Evolutionary conservation across 2,329 filamentous ascomycete genomes (phyloP).

Genomic region (Penicillium paneum): DNA sequence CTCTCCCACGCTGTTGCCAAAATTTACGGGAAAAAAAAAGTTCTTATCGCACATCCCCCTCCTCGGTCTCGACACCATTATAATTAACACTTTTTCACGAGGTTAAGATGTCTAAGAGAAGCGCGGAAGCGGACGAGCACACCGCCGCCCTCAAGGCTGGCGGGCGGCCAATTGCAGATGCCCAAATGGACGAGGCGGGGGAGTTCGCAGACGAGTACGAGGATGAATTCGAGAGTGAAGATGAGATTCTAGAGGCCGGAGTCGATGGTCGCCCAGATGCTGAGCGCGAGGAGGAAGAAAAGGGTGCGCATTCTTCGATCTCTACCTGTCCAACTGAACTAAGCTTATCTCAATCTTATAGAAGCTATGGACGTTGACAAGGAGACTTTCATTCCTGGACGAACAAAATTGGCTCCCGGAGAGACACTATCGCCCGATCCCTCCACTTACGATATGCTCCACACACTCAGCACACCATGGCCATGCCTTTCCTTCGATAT

Average conservation of each 20-base stretch:
- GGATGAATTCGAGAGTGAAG: slow-evolving; percentile 90
- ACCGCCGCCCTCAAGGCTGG: slow-evolving; percentile 60
- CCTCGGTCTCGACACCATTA: slow-evolving; percentile 13
- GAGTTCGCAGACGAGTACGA: slow-evolving; percentile 80
- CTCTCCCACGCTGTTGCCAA: slow-evolving; percentile 18
- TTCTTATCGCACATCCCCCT: slow-evolving; percentile 24
- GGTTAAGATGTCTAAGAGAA: slow-evolving; percentile 58
- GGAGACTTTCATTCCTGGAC: slow-evolving; percentile 91
- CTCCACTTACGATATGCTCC: slow-evolving; percentile 96
- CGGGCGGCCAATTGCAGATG: slow-evolving; percentile 53
- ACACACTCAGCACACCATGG: slow-evolving; percentile 91
- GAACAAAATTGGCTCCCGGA: slow-evolving; percentile 84
- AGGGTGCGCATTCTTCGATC: slow-evolving; percentile 49
- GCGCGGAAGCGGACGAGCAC: slow-evolving; percentile 53
- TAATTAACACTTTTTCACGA: not conserved
- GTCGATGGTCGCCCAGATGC: slow-evolving; percentile 90
- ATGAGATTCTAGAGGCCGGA: slow-evolving; percentile 91
- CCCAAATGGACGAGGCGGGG: slow-evolving; percentile 52
- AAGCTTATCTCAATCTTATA: slow-evolving; percentile 24
- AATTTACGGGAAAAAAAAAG: slow-evolving; percentile 31
- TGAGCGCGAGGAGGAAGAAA: slow-evolving; percentile 84
- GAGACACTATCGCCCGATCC: slow-evolving; percentile 88
- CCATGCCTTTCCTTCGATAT: slow-evolving; percentile 96
- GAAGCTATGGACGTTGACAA: slow-evolving; percentile 91
- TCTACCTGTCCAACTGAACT: not conserved